Conservation (phyloP, 345 rosid genomes). For the Cardamine chenopodiifolia region DNA sequence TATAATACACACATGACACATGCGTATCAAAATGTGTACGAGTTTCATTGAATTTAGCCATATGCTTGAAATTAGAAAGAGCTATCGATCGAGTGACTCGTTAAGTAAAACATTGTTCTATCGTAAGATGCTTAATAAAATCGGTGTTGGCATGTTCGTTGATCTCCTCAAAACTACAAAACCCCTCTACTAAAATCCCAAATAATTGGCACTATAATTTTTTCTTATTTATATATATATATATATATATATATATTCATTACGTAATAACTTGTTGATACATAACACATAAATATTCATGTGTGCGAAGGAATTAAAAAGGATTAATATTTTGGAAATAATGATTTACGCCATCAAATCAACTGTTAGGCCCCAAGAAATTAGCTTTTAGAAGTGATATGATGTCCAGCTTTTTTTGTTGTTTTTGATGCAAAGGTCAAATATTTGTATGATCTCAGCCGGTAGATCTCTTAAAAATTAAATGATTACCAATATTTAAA, state of each 20-base stretch:
- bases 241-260: no score
- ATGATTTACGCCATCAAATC: background rate
- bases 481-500: background rate
- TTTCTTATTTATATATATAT: no score
- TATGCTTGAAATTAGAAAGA: constrained; percentile 19
- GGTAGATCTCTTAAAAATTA: background rate
- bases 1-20: no score
- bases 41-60: constrained; percentile 33
- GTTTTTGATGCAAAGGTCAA: background rate
- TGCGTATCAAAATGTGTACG: background rate
- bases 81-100: background rate
- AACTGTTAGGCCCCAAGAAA: background rate
- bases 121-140: constrained; percentile 8
- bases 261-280: constrained; percentile 7
- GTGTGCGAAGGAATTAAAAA: background rate
- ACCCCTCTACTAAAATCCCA: constrained; percentile 8
- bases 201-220: background rate
- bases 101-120: constrained; percentile 11
- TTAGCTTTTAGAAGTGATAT: background rate
- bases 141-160: background rate
- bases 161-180: background rate
- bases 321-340: background rate
- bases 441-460: constrained; percentile 1
- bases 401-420: no score
- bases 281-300: background rate